These are phyloP conservation scores for Coemansia sp. DNA, from an alignment of 371 early-diverging fungal genomes.

Conservation along the genomic window DNA sequence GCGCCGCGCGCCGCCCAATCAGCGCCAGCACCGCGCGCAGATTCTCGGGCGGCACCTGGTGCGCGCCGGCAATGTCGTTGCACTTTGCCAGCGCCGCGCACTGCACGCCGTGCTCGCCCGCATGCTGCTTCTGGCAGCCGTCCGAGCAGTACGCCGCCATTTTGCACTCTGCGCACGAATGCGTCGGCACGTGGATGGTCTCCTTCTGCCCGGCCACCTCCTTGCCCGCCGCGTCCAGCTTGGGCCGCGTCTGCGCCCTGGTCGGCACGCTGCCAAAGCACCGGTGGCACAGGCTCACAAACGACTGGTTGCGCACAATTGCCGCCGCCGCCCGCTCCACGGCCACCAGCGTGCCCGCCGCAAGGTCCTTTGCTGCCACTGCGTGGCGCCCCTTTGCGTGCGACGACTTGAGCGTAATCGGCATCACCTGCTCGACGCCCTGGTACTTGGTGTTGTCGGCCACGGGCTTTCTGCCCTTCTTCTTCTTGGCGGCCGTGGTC, in stretches of 20 bases:
- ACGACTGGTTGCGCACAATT: slow-evolving; percentile 59
- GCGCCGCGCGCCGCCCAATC: slow-evolving; percentile 52
- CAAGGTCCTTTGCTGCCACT: slow-evolving; percentile 55
- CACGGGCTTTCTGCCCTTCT: slow-evolving; percentile 46
- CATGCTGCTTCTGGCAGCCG: slow-evolving; percentile 55
- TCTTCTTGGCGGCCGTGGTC: slow-evolving; percentile 36
- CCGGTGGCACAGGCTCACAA: slow-evolving; percentile 60
- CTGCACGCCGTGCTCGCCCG: slow-evolving; percentile 53
- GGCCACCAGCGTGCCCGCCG: slow-evolving; percentile 57
- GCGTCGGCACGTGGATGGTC: slow-evolving; percentile 28
- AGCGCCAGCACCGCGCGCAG: slow-evolving; percentile 56
- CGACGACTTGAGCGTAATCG: slow-evolving; percentile 38
- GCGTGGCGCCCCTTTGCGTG: slow-evolving; percentile 64
- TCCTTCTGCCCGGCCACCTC: slow-evolving; percentile 39
- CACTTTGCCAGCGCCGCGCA: slow-evolving; percentile 55
- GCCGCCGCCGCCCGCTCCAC: slow-evolving; percentile 59
- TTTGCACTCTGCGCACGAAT: slow-evolving; percentile 57
- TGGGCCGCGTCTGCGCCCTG: slow-evolving; percentile 38
- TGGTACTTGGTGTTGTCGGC: slow-evolving; percentile 46
- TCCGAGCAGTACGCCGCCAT: slow-evolving; percentile 64
- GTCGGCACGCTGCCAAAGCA: slow-evolving; percentile 54
- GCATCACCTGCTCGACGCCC: slow-evolving; percentile 28
- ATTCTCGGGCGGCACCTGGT: slow-evolving; percentile 59
- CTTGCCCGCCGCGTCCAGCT: slow-evolving; percentile 39
- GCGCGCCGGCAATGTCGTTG: slow-evolving; percentile 54